phyloP scores from a whole-genome alignment of 495 filamentous ascomycete genomes.

The Aspergillus ellipticus region DNA sequence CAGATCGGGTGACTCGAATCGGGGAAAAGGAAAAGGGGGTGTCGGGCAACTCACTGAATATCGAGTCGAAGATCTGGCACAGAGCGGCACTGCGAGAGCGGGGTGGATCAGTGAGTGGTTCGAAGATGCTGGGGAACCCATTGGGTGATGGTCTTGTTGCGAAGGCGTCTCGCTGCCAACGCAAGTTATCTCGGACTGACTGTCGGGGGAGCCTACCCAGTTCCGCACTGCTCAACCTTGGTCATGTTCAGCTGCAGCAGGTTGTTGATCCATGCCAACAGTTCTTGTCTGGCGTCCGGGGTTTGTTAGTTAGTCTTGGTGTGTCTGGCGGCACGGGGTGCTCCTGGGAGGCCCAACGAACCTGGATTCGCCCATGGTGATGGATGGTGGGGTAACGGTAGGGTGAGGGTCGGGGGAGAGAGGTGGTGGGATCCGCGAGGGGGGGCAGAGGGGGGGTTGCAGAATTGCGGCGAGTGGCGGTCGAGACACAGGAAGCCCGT shows the following conservation, averaged over 20 bases:
- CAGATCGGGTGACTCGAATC: conserved; percentile 4
- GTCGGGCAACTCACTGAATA: conserved; percentile 64
- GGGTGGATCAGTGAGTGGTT: conserved; percentile 19
- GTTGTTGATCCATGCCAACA: conserved; percentile 95
- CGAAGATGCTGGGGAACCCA: neutral
- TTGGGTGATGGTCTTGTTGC: neutral
- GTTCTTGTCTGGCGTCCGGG: conserved; percentile 74
- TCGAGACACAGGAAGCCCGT: neutral
- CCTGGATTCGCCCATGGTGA: conserved; percentile 56
- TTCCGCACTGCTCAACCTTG: conserved; percentile 98
- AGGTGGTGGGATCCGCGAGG: neutral
- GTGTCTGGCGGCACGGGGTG: neutral
- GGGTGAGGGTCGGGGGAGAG: conserved; percentile 3
- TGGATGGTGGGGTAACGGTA: conserved; percentile 20
- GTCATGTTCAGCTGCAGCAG: conserved; percentile 96
- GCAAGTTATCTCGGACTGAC: no score
- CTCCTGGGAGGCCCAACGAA: conserved; percentile 22
- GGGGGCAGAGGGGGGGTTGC: neutral
- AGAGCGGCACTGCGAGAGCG: conserved; percentile 71
- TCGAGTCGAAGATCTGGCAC: conserved; percentile 95
- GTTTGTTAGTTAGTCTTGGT: neutral
- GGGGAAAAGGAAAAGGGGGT: neutral
- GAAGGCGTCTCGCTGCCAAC: neutral
- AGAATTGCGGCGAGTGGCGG: no score
- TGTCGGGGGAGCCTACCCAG: conserved; percentile 76